Evolutionary conservation across 345 rosid species (phyloP), one percentile per base, ranked within the genome.

Genomic region (Dovyalis caffra): DNA sequence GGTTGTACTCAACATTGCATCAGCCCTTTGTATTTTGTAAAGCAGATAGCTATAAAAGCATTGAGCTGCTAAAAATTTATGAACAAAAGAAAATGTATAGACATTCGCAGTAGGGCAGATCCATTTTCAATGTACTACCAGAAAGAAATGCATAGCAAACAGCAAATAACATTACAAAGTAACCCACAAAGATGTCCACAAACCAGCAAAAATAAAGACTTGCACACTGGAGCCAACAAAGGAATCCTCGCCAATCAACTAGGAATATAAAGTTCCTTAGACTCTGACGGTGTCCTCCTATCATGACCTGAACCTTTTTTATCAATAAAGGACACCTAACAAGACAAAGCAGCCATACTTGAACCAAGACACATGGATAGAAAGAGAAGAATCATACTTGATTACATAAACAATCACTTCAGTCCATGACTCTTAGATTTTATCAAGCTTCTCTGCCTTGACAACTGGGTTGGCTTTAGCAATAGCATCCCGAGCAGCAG

Each of bases 401-500:
- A 56, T 56, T 56, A 9, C 60, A 56, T 56, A 56, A 56, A 56
- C 60, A n/a, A 56, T 56, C 60, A 56, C 60, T 56, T 56, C 60
- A 56, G 15, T 56, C 60, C 60, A 56, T 56, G 60, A 0, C 60
- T n/a, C 28, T 67, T 71, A 74, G 28, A 74, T 76, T 76, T 76
- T 71, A 15, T 47, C 72, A 16, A 81, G 78, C 75, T 79, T 79
- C 58, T 71, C 83, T 32, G 77, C 87, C 31, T 34, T 77, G 49
- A 77, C 79, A 51, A 84, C 43, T 33, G 83, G 85, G 66, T 81
- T 81, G 16, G 78, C 81, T 64, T 71, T 74, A 1, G 79, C 79
- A 18, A 81, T 70, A 43, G 74, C 81, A 40, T 79, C 83, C 28
- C 68, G 72, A 6, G 76, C 83, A 4, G 68, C 49, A 26, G 70